Conservation (phyloP, 2,329 filamentous ascomycete genomes). For the Colletotrichum limetticola region DNA sequence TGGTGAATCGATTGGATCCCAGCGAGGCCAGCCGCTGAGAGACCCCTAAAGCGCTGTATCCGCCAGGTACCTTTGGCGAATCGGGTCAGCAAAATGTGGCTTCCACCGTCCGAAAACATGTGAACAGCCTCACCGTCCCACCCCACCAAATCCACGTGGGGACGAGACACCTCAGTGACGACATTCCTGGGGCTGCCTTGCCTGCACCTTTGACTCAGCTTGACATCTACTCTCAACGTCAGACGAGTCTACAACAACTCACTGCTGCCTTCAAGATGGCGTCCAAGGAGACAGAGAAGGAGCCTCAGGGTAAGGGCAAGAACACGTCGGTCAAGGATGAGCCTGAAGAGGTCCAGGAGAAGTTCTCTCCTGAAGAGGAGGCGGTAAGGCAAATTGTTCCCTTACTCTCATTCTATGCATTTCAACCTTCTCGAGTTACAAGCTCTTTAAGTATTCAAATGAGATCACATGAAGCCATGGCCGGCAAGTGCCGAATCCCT, state of each 20-base stretch:
- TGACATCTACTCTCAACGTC: not conserved
- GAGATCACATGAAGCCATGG: not conserved
- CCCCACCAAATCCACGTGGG: constrained; percentile 16
- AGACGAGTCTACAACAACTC: not conserved
- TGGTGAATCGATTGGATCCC: not conserved
- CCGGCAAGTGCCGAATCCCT: not conserved
- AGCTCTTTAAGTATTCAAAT: too few species aligned
- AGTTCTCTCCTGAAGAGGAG: constrained; percentile 67
- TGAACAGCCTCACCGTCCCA: constrained; percentile 28
- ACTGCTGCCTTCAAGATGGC: constrained; percentile 9
- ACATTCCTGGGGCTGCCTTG: constrained; percentile 13
- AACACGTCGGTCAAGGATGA: constrained; percentile 18
- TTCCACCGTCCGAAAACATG: constrained; percentile 13
- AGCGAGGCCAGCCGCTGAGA: not conserved
- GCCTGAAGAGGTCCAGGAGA: constrained; percentile 45
- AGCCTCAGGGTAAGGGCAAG: constrained; percentile 30
- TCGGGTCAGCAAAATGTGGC: not conserved
- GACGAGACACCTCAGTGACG: constrained; percentile 21
- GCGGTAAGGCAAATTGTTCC: constrained; percentile 51
- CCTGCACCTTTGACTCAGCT: not conserved
- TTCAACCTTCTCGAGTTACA: not conserved
- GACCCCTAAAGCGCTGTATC: not conserved
- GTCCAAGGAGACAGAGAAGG: constrained; percentile 4
- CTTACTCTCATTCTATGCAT: not conserved
- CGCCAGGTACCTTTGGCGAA: too few species aligned